Evolutionary conservation across 805 yeast species (phyloP), one percentile per base, ranked within the genome.

Genomic region (Allodekkera sacchari): DNA sequence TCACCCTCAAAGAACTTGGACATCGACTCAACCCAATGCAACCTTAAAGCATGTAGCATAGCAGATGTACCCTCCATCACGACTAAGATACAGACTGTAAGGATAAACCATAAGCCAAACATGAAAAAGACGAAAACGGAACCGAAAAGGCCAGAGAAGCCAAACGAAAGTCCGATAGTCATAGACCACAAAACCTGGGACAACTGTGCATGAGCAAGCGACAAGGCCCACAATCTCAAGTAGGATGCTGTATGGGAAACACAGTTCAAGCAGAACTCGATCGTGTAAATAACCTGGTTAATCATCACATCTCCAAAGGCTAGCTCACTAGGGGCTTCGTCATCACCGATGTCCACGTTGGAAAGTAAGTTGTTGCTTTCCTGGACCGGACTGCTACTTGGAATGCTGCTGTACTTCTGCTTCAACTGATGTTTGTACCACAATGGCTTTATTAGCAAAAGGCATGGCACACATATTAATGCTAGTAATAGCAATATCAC

Each of bases 21-120:
- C 99, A 92, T 92, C 18, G 96, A 80, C 64, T 92, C 99, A 41
- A 92, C 98, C 99, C 99, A 92, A 57, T 92, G 98, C 52, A 92
- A 71, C 68, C 99, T 83, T 52, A 92, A 71, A n/a, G 96, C 82
- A 61, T 92, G 99, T 52, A 92, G 71, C 98, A 92, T 92, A 22
- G 98, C 98, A 17, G 96, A 85, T 0, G 99, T 92, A 37, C 98
- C 99, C 61, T 92, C 99, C 99, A 92, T 92, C 32, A 83, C 64
- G 10, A 92, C 97, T 50, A 92, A 68, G 46, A 92, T 85, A 49
- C 84, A 81, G 17, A 88, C 89, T 0, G 98, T 89, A 39, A 92
- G 65, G 3, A 74, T 74, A 55, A 92, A 87, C 99, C 99, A 92
- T 81, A 92, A 76, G 15, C 81, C 95, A 56, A 92, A 92, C 52